Conservation (phyloP, 2,329 filamentous ascomycete genomes). For the Pleochaeta shiraiana region DNA sequence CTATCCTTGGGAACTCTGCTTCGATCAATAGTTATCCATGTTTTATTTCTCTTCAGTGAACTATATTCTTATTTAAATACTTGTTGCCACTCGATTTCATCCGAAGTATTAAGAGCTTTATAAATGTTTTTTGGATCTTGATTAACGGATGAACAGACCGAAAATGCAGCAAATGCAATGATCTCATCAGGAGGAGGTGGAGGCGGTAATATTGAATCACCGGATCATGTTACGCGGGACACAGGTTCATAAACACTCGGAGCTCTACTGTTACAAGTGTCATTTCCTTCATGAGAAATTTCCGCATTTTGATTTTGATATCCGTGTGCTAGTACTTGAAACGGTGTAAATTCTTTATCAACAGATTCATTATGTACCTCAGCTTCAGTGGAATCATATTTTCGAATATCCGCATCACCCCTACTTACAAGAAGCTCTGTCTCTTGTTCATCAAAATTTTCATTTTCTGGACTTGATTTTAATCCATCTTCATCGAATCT, state of each 20-base stretch:
- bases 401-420: no score
- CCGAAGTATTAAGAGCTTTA: background rate
- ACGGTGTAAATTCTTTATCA: background rate
- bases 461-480: background rate
- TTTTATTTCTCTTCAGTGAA: background rate
- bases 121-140: background rate
- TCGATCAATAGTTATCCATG: background rate
- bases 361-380: background rate
- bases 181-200: no score
- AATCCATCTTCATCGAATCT: background rate
- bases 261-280: background rate
- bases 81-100: background rate
- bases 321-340: background rate
- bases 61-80: background rate
- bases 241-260: background rate
- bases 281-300: no score
- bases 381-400: background rate
- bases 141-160: no score
- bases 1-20: background rate
- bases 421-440: no score
- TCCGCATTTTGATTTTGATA: background rate
- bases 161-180: no score
- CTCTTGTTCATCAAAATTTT: background rate
- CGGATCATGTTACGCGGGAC: background rate
- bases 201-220: background rate